Conservation (phyloP, 805 yeast species). For the Suhomyces prunicola region DNA sequence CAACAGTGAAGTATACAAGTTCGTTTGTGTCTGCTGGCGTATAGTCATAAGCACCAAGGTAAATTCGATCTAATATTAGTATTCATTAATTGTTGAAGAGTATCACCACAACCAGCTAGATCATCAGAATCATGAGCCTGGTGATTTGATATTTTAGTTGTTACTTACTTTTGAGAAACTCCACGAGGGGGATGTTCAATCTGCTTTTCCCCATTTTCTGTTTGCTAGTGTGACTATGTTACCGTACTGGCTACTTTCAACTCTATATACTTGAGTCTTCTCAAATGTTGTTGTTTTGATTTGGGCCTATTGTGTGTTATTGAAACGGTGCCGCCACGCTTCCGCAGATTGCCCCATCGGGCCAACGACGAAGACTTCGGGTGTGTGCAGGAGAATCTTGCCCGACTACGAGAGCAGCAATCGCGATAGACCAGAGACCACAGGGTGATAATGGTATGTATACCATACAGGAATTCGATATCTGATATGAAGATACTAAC, state of each 20-base stretch:
- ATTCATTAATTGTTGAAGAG: constrained; percentile 19
- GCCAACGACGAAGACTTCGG: background rate
- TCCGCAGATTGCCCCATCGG: background rate
- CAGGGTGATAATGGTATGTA: background rate
- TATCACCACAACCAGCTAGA: background rate
- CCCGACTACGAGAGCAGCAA: background rate
- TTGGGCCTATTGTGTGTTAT: constrained; percentile 2
- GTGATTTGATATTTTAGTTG: background rate
- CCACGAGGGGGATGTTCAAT: constrained; percentile 35
- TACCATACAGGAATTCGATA: background rate
- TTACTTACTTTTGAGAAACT: constrained; percentile 43
- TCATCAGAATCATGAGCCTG: background rate
- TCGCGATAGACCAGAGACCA: background rate
- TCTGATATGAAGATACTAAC: background rate
- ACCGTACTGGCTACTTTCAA: background rate
- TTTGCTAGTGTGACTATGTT: background rate
- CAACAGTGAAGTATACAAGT: constrained; percentile 84
- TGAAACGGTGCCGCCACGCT: constrained; percentile 1
- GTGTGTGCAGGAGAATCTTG: background rate
- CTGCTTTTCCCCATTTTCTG: constrained; percentile 15
- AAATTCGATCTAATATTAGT: constrained; percentile 53
- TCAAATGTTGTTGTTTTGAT: constrained; percentile 2
- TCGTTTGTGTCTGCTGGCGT: constrained; percentile 74
- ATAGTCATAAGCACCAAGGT: constrained; percentile 83
- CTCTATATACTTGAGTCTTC: background rate